Conservation (phyloP, 148 eudicot species). For the Gaultheria prostrata region DNA sequence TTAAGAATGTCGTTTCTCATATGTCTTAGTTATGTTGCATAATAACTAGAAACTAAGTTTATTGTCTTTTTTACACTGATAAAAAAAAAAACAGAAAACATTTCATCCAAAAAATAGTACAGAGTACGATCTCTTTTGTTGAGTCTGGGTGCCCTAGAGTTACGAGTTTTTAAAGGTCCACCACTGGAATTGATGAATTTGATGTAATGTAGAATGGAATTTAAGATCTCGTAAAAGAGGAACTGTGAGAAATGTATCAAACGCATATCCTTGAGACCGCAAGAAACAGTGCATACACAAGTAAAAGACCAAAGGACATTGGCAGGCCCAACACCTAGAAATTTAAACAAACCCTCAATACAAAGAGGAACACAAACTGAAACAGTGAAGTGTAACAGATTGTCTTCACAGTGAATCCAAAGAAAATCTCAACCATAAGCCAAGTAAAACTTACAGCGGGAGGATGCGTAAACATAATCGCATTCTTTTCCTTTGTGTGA, state of each 20-base stretch:
- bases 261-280: background rate
- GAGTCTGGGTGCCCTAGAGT: background rate
- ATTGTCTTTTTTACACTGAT: no score
- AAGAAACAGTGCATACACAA: background rate
- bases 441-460: slow-evolving; percentile 57
- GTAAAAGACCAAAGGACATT: background rate
- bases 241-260: background rate
- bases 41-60: background rate
- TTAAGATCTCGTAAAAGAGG: background rate
- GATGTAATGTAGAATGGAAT: background rate
- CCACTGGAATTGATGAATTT: background rate
- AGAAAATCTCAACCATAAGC: slow-evolving; percentile 11
- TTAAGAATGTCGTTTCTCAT: background rate
- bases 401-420: background rate
- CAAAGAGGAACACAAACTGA: slow-evolving; percentile 2
- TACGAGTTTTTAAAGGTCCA: background rate
- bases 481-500: slow-evolving; percentile 84
- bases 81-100: background rate
- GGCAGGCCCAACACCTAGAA: background rate
- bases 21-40: background rate
- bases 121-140: background rate
- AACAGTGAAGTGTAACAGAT: slow-evolving; percentile 2
- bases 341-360: background rate
- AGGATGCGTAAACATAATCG: slow-evolving; percentile 86
- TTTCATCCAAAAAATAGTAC: background rate